phyloP scores from a whole-genome alignment of 2,329 filamentous ascomycete genomes.

The Parastagonospora nodorum region DNA sequence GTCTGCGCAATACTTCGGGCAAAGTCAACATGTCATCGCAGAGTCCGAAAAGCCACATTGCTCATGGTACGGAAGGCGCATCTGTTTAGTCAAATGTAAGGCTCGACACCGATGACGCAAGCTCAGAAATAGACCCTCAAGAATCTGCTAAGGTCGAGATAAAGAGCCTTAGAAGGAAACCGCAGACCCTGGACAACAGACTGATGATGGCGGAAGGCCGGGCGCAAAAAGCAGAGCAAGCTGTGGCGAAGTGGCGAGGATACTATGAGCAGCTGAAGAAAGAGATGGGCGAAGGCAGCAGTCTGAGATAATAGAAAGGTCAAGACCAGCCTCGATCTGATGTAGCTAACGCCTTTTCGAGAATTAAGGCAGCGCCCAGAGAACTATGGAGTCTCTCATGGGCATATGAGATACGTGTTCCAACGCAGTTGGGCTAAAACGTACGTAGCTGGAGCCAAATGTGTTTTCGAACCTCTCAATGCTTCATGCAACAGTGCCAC shows the following conservation, averaged over 20 bases:
- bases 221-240: not conserved
- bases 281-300: not conserved
- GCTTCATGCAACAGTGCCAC: too few species aligned
- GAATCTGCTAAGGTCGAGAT: not conserved
- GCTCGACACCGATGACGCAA: not conserved
- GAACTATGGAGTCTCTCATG: too few species aligned
- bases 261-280: not conserved
- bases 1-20: not conserved
- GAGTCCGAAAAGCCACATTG: too few species aligned
- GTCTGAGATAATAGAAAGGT: not conserved
- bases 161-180: not conserved
- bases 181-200: not conserved
- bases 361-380: too few species aligned
- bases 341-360: too few species aligned
- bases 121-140: not conserved
- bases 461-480: too few species aligned
- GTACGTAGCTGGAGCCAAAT: too few species aligned
- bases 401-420: too few species aligned
- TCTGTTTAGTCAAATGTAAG: not conserved
- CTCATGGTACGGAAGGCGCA: too few species aligned
- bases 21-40: not conserved
- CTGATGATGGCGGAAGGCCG: not conserved
- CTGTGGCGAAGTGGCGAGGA: not conserved
- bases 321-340: too few species aligned
- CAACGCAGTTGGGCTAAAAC: too few species aligned